These are phyloP conservation scores for Naganishia antarctica DNA, from an alignment of 768 basidiomycete species.

Conservation along the genomic window DNA sequence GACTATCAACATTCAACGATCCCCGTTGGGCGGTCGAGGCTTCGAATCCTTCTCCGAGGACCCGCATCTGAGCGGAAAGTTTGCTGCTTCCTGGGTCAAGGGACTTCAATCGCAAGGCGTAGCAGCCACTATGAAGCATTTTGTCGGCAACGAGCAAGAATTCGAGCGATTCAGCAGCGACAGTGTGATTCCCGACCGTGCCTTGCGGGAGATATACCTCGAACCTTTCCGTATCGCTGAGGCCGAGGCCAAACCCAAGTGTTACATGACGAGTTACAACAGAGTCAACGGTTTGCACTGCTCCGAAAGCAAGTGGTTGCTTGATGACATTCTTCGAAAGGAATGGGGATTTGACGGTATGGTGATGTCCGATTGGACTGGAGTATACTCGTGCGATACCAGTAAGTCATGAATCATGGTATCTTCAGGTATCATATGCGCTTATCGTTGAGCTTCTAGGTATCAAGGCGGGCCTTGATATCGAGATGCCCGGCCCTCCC, in stretches of 20 bases:
- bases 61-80: conserved; percentile 60
- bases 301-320: conserved; percentile 56
- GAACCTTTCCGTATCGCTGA: conserved; percentile 61
- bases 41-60: conserved; percentile 74
- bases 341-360: conserved; percentile 64
- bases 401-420: not conserved
- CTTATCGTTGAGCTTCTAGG: not conserved
- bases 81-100: conserved; percentile 65
- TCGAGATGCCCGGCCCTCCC: conserved; percentile 49
- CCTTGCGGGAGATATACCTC: conserved; percentile 67
- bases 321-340: conserved; percentile 58
- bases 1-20: conserved; percentile 69
- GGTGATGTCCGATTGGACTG: conserved; percentile 75
- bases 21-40: conserved; percentile 45
- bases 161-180: conserved; percentile 64
- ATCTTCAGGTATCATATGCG: no score
- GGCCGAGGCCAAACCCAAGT: conserved; percentile 48
- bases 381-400: conserved; percentile 58
- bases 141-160: conserved; percentile 66
- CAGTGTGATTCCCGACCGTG: conserved; percentile 60
- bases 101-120: conserved; percentile 66
- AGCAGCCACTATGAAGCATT: conserved; percentile 69
- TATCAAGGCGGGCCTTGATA: conserved; percentile 62
- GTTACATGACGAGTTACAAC: conserved; percentile 54
- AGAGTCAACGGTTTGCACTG: conserved; percentile 61